Conservation (phyloP, 768 basidiomycete genomes). For the Rhizopogon roseolus region DNA sequence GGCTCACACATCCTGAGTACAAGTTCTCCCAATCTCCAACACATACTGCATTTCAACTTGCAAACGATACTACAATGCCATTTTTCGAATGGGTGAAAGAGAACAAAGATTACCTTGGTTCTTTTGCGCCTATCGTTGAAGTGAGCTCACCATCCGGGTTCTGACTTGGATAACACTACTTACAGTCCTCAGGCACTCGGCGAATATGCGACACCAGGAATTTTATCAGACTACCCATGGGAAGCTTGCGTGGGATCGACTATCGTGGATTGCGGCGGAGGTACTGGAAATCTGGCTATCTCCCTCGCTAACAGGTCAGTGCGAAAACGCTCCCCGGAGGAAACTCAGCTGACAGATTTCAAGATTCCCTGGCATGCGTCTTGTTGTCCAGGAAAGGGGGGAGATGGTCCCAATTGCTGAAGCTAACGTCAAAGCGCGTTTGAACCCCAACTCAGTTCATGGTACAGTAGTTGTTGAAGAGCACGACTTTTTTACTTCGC, state of each 20-base stretch:
- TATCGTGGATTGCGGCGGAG: conserved; percentile 37
- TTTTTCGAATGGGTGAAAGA: conserved; percentile 26
- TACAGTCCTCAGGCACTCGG: not conserved
- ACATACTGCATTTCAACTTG: conserved; percentile 35
- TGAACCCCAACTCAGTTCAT: conserved; percentile 28
- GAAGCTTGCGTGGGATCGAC: conserved; percentile 28
- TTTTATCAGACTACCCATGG: conserved; percentile 38
- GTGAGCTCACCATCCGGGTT: too few relatives aligned
- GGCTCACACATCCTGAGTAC: conserved; percentile 13
- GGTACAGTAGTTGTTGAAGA: conserved; percentile 32
- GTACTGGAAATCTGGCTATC: conserved; percentile 35
- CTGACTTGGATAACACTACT: too few relatives aligned
- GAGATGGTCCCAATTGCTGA: conserved; percentile 10
- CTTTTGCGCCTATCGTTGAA: too few relatives aligned
- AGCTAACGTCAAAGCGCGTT: conserved; percentile 17
- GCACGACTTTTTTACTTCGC: conserved; percentile 35
- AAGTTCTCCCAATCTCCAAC: conserved; percentile 5
- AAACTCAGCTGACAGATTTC: not conserved
- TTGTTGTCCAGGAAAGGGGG: conserved; percentile 34
- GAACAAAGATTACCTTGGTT: not conserved
- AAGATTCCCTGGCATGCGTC: conserved; percentile 9
- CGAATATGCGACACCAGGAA: conserved; percentile 25
- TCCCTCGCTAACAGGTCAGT: conserved; percentile 33
- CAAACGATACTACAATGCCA: conserved; percentile 30
- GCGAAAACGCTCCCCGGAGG: not conserved